A percentile compares a stretch with the other conserved stretches of the same genome.
These are phyloP conservation scores for Zygotorulaspora danielsina DNA, from an alignment of 805 yeast genomes.

Conservation along the genomic window DNA sequence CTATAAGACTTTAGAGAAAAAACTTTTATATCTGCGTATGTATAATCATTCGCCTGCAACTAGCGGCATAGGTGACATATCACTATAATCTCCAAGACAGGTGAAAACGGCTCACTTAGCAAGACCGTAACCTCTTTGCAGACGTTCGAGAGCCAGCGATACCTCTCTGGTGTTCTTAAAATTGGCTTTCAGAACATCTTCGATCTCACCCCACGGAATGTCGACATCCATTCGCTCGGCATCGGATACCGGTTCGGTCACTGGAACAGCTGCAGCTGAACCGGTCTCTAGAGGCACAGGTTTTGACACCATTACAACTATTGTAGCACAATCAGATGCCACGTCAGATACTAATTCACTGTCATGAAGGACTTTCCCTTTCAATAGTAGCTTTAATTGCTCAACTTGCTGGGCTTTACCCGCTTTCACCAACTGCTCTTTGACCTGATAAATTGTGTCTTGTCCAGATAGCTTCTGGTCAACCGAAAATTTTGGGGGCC, in stretches of 20 bases:
- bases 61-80: not conserved
- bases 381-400: constrained; percentile 50
- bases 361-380: constrained; percentile 61
- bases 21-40: not conserved
- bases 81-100: too few species aligned
- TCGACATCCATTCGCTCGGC: constrained; percentile 8
- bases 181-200: constrained; percentile 35
- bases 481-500: constrained; percentile 62
- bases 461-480: constrained; percentile 24
- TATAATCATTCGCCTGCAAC: not conserved
- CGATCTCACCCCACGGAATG: constrained; percentile 47
- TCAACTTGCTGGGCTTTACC: constrained; percentile 35
- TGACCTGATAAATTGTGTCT: constrained; percentile 36
- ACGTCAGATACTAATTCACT: constrained; percentile 38
- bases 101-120: constrained; percentile 20
- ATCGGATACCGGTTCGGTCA: constrained; percentile 2
- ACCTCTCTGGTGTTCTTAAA: constrained; percentile 31
- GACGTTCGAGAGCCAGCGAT: constrained; percentile 31
- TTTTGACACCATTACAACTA: constrained; percentile 44
- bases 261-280: constrained; percentile 6
- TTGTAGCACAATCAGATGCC: constrained; percentile 32
- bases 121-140: constrained; percentile 41
- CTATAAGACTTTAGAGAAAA: not conserved
- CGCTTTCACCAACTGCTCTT: constrained; percentile 27
- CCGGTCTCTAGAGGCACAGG: constrained; percentile 5